These are phyloP conservation scores for Gossypium raimondii DNA, from an alignment of 345 rosid species.

Conservation along the genomic window DNA sequence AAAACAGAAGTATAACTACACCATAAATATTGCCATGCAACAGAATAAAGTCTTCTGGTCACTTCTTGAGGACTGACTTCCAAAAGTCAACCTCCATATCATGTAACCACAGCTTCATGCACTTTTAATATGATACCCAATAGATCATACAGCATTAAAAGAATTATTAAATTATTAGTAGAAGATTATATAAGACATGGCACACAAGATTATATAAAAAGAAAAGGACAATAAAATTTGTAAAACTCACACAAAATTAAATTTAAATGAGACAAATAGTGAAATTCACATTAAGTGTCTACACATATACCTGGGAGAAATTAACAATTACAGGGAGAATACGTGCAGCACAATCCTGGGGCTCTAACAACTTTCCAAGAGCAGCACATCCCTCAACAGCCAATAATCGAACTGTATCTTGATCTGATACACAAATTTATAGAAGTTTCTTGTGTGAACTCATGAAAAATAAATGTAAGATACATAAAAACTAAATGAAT, in stretches of 20 bases:
- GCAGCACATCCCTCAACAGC: constrained; percentile 86
- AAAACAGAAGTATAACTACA: constrained; percentile 1
- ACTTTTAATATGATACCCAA: neutral
- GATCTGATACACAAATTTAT: constrained; percentile 40
- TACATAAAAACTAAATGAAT: neutral
- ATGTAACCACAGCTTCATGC: neutral
- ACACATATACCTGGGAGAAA: constrained; percentile 63
- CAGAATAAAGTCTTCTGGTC: neutral
- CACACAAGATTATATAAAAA: neutral
- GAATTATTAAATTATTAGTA: neutral
- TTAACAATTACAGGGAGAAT: constrained; percentile 74
- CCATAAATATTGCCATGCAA: neutral
- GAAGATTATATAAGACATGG: neutral
- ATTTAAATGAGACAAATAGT: neutral
- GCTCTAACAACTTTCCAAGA: constrained; percentile 71
- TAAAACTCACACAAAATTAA: neutral
- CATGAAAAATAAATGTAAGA: neutral
- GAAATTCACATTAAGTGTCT: neutral
- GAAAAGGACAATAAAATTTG: neutral
- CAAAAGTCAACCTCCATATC: neutral
- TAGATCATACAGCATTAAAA: neutral
- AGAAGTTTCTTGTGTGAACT: neutral
- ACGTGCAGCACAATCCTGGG: constrained; percentile 66
- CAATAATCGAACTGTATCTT: constrained; percentile 77
- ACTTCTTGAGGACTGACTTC: neutral